Evolutionary conservation across 2,329 filamentous ascomycete genomes (phyloP).

Genomic region (Fusarium nematophilum): DNA sequence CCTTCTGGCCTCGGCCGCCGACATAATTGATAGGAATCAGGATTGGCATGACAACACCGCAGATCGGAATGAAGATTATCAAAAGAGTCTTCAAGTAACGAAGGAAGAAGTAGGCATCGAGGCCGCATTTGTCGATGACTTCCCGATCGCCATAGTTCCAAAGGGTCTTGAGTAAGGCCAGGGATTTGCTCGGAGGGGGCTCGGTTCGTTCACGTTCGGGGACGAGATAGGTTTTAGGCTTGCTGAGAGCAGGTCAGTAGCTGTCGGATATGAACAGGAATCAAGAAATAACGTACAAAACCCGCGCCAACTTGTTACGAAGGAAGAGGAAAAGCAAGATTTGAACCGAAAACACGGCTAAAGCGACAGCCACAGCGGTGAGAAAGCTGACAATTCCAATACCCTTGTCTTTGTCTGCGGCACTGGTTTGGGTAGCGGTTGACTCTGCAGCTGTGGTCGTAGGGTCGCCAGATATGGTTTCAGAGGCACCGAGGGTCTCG

Average conservation of each 20-base stretch:
- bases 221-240: slow-evolving; percentile 87
- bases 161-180: slow-evolving; percentile 67
- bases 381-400: slow-evolving; percentile 63
- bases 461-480: not conserved
- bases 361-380: slow-evolving; percentile 71
- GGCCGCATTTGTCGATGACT: slow-evolving; percentile 92
- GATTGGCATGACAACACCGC: slow-evolving; percentile 82
- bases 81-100: slow-evolving; percentile 83
- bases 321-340: slow-evolving; percentile 79
- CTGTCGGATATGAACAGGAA: not conserved
- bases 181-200: slow-evolving; percentile 71
- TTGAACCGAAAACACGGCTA: slow-evolving; percentile 72
- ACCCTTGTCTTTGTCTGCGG: slow-evolving; percentile 58
- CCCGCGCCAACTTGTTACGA: slow-evolving; percentile 81
- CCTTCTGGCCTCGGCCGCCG: slow-evolving; percentile 73
- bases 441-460: slow-evolving; percentile 14
- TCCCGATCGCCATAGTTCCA: slow-evolving; percentile 78
- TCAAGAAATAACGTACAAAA: slow-evolving; percentile 71
- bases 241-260: slow-evolving; percentile 58
- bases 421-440: not conserved
- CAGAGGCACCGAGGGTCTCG: slow-evolving; percentile 8
- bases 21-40: slow-evolving; percentile 86
- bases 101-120: slow-evolving; percentile 97
- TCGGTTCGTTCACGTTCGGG: slow-evolving; percentile 85
- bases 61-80: slow-evolving; percentile 90